Conservation (phyloP, 306 rosid genomes). For the Acmispon strigosus region DNA sequence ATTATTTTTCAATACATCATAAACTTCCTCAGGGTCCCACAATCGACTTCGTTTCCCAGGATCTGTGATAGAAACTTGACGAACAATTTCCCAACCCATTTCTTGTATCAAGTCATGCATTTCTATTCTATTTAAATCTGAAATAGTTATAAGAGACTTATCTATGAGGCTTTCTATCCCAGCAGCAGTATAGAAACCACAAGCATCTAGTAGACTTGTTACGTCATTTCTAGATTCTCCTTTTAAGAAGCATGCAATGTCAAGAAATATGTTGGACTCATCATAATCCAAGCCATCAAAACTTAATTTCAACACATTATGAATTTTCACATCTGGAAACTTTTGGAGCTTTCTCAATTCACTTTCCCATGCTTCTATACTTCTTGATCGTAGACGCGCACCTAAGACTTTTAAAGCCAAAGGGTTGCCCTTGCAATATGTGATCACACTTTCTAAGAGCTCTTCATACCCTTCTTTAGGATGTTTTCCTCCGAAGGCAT, state of each 20-base stretch:
- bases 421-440: not conserved
- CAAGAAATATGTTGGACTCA: not conserved
- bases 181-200: not conserved
- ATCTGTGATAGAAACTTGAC: no score
- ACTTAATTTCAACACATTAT: slow-evolving; percentile 9
- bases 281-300: slow-evolving; percentile 1
- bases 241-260: slow-evolving; percentile 16
- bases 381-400: not conserved
- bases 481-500: slow-evolving; percentile 7
- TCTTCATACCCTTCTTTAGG: slow-evolving; percentile 16
- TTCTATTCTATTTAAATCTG: fast-evolving
- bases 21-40: no score
- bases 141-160: slow-evolving; percentile 15
- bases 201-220: not conserved
- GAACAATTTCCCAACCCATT: no score
- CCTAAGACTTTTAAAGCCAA: slow-evolving; percentile 18
- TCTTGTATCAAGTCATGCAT: no score
- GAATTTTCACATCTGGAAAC: not conserved
- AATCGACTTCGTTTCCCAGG: not conserved
- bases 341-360: not conserved
- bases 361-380: not conserved
- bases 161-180: not conserved
- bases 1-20: no score
- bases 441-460: not conserved
- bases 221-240: not conserved